phyloP scores from a whole-genome alignment of 2,329 filamentous ascomycete genomes.

The Monosporascus sp. region DNA sequence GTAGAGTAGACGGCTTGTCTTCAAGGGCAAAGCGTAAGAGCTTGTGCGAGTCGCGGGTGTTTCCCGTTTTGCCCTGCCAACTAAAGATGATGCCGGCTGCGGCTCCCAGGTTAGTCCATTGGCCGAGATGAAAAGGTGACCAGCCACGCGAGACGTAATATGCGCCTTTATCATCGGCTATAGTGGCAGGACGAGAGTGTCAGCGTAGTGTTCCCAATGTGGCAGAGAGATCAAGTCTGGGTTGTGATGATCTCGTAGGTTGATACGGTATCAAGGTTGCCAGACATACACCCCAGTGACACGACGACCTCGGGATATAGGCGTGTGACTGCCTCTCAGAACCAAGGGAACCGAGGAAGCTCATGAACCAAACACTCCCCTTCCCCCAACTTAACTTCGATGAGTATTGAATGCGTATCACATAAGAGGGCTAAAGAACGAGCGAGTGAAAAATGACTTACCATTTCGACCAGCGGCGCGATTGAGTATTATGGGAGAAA shows the following conservation, averaged over 20 bases:
- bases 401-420: background rate
- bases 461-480: constrained; percentile 22
- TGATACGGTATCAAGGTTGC: too few species aligned
- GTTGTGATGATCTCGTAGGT: too few species aligned
- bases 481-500: constrained; percentile 42
- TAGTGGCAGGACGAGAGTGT: constrained; percentile 1
- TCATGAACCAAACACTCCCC: too few species aligned
- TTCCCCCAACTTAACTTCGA: constrained; percentile 1
- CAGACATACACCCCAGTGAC: too few species aligned
- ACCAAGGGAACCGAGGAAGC: too few species aligned
- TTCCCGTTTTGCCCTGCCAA: constrained; percentile 39
- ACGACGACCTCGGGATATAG: too few species aligned
- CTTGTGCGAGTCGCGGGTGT: constrained; percentile 41
- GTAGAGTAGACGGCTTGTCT: constrained; percentile 15
- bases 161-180: constrained; percentile 31
- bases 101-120: constrained; percentile 24
- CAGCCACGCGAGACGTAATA: constrained; percentile 30
- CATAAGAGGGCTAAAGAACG: background rate
- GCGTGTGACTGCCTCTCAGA: too few species aligned
- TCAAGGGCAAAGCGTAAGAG: constrained; percentile 40
- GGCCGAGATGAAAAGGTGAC: constrained; percentile 19
- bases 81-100: constrained; percentile 35
- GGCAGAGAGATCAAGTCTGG: too few species aligned
- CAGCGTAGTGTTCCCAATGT: too few species aligned
- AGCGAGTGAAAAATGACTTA: constrained; percentile 13